Evolutionary conservation across 2,329 filamentous ascomycete species (phyloP).

Genomic region (Ophiosphaerella korrae): DNA sequence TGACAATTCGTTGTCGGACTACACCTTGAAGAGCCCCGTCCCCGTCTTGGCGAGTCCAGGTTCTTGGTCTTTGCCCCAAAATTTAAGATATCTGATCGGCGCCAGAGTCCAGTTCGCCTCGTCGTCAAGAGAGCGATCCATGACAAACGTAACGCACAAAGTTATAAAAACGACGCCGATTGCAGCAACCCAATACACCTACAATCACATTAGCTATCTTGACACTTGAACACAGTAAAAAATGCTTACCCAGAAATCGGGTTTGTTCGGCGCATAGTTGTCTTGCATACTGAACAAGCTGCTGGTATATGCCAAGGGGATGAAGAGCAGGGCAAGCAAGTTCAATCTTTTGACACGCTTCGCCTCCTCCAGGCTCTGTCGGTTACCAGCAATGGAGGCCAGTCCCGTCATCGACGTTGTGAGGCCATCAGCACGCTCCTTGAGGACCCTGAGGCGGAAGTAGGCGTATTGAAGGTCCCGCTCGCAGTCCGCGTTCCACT

Average conservation of each 20-base stretch:
- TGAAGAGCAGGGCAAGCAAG: slow-evolving; percentile 39
- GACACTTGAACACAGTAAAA: background rate
- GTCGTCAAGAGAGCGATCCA: slow-evolving; percentile 37
- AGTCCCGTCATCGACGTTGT: slow-evolving; percentile 43
- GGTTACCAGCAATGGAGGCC: slow-evolving; percentile 41
- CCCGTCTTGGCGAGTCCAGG: slow-evolving; percentile 10
- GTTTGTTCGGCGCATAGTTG: slow-evolving; percentile 33
- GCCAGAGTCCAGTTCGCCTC: slow-evolving; percentile 31
- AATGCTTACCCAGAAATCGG: slow-evolving; percentile 29
- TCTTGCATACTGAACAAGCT: slow-evolving; percentile 44
- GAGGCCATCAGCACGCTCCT: slow-evolving; percentile 40
- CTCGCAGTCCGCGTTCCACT: slow-evolving; percentile 33
- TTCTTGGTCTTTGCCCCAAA: slow-evolving; percentile 14
- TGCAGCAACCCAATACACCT: slow-evolving; percentile 34
- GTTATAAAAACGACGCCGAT: slow-evolving; percentile 32
- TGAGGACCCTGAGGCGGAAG: slow-evolving; percentile 39
- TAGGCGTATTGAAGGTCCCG: slow-evolving; percentile 43
- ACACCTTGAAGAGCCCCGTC: slow-evolving; percentile 12
- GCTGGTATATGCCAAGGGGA: slow-evolving; percentile 41
- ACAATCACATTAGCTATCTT: slow-evolving; percentile 9
- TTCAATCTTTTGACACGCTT: slow-evolving; percentile 43
- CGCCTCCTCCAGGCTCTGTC: slow-evolving; percentile 42
- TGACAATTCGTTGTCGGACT: background rate
- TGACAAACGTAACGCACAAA: slow-evolving; percentile 26
- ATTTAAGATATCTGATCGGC: slow-evolving; percentile 14